These are phyloP conservation scores for Ampelocalamus luodianensis DNA, from an alignment of 176 grass and related monocot species.

Conservation along the genomic window DNA sequence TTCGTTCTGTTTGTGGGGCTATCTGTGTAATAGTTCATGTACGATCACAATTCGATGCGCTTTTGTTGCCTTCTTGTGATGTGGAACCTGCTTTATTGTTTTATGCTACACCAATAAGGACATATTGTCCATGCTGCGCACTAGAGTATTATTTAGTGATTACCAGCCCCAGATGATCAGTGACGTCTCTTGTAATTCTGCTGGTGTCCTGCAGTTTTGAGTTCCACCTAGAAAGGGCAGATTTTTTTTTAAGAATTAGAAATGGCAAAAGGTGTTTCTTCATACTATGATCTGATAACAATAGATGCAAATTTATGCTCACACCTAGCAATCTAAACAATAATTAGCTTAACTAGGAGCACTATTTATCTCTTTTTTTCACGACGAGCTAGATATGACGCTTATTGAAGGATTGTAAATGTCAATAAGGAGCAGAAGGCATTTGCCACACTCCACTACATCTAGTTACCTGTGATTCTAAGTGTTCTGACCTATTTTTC, in stretches of 20 bases:
- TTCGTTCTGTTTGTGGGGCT: background rate
- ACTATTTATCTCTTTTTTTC: background rate
- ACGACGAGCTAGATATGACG: background rate
- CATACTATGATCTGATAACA: background rate
- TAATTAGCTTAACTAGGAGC: background rate
- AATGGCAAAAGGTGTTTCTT: background rate
- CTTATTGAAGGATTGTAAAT: background rate
- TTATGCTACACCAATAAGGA: slow-evolving; percentile 2
- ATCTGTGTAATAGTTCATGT: slow-evolving; percentile 8
- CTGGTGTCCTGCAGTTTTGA: background rate
- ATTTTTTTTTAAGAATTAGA: background rate
- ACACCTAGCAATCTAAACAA: background rate
- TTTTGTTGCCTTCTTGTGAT: slow-evolving; percentile 8
- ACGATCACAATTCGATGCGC: background rate
- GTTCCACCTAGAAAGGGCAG: background rate
- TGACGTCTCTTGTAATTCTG: background rate
- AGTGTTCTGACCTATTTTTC: background rate
- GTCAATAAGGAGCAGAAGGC: background rate
- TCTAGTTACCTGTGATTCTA: background rate
- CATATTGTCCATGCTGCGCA: background rate
- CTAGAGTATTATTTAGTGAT: background rate
- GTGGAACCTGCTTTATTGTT: background rate
- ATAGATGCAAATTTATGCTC: background rate
- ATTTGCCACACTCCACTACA: background rate
- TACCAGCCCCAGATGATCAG: background rate